Evolutionary conservation across 352 stramenopile species (phyloP), one percentile per base, ranked within the genome.

Genomic region (Phytophthora aleatoria): DNA sequence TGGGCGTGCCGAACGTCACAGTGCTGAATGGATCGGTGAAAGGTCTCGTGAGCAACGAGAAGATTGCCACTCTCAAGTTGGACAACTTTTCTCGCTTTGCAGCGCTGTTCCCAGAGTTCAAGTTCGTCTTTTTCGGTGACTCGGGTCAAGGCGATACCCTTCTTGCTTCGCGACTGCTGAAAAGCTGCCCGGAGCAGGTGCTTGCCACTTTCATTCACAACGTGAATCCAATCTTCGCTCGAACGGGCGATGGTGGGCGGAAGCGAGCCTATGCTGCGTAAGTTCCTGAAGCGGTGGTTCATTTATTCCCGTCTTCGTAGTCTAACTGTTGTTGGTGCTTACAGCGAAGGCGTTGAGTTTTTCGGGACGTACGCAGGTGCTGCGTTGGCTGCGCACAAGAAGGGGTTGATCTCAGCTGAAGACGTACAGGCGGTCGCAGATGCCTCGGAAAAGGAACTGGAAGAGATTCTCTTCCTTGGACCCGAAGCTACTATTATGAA

Each of bases 71-170:
- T 43, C 60, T 92, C 43, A 95, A 95, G 64, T 64, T 93, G 36
- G 77, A 93, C 51, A 95, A 93, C 68, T 95, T 95, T 45, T 76
- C 68, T 52, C 83, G 87, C 36, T 92, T 91, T 50, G 83, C 83
- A 15, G 77, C 81, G 20, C 56, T 95, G 11, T 95, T 93, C 59
- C 87, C 87, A 8, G 87, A 95, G 60, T 95, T 90, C 64, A 84
- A 88, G 50, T 95, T 95, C 54, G 80, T 95, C 5, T 95, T 95
- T 63, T 92, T 95, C 51, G 87, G 87, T 1, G 87, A 95, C 49
- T 92, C 81, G 15, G 87, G 87, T 0, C 87, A 95, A 69, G 87
- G 87, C 11, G 87, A 95, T 53, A 81, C 84, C 10, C 54, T 93
- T 30, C 61, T 93, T 13, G 87, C 87, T 38, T 92, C 83, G 4